These are phyloP conservation scores for Verticillium isaacii DNA, from an alignment of 2,329 filamentous ascomycete genomes.

Conservation along the genomic window DNA sequence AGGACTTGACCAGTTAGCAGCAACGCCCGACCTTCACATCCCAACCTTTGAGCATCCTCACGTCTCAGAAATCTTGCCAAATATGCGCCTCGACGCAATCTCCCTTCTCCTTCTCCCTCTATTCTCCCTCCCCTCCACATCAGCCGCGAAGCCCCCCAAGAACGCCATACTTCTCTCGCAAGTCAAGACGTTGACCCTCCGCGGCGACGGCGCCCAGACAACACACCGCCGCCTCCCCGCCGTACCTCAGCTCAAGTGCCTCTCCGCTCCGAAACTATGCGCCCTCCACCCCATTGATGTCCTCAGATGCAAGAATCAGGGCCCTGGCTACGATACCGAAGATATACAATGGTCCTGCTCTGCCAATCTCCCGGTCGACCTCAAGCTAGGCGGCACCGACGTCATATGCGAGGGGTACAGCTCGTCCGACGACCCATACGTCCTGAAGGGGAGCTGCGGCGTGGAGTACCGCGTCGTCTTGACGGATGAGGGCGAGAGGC, in stretches of 20 bases:
- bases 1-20: not conserved
- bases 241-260: conserved; percentile 74
- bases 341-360: conserved; percentile 91
- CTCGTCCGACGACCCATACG: conserved; percentile 69
- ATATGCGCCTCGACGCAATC: conserved; percentile 22
- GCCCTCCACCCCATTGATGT: conserved; percentile 69
- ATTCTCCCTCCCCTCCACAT: conserved; percentile 17
- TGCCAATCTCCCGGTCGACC: conserved; percentile 53
- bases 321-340: conserved; percentile 70
- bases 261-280: conserved; percentile 61
- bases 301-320: conserved; percentile 87
- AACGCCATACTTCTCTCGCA: conserved; percentile 53
- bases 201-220: conserved; percentile 58
- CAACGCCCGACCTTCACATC: not conserved
- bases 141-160: conserved; percentile 27
- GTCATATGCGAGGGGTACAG: conserved; percentile 90
- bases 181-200: conserved; percentile 76
- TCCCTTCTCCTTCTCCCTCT: conserved; percentile 14
- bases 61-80: not conserved
- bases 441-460: conserved; percentile 89
- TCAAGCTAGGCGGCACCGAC: conserved; percentile 76
- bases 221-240: conserved; percentile 70
- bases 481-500: conserved; percentile 69
- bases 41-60: not conserved
- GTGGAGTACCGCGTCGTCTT: conserved; percentile 82